Evolutionary conservation across 805 yeast species (phyloP).

Genomic region (Wickerhamomyces sydowiorum): DNA sequence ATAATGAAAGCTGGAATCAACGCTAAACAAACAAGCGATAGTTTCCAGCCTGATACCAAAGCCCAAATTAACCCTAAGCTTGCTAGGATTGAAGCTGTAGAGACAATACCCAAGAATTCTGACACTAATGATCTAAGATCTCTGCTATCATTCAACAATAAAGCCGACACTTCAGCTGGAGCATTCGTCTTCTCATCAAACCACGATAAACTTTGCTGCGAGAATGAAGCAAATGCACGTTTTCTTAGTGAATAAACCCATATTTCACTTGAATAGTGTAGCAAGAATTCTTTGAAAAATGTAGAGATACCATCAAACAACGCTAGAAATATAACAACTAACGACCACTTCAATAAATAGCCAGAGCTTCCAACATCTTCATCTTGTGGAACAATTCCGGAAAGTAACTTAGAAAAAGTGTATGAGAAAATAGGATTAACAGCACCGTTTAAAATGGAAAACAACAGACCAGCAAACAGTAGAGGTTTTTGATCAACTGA

Average conservation of each 20-base stretch:
- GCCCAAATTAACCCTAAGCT: slow-evolving; percentile 74
- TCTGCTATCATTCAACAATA: slow-evolving; percentile 76
- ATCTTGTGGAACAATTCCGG: slow-evolving; percentile 49
- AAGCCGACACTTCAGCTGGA: slow-evolving; percentile 53
- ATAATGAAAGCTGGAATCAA: slow-evolving; percentile 59
- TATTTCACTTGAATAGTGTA: slow-evolving; percentile 57
- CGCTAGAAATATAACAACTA: slow-evolving; percentile 58
- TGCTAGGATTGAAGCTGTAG: slow-evolving; percentile 50
- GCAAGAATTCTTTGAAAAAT: slow-evolving; percentile 42
- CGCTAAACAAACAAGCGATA: slow-evolving; percentile 76
- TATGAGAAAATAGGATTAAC: slow-evolving; percentile 75
- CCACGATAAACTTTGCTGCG: slow-evolving; percentile 50
- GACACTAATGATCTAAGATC: slow-evolving; percentile 65
- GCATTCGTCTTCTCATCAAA: slow-evolving; percentile 32
- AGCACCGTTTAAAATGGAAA: slow-evolving; percentile 53
- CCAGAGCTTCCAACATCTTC: slow-evolving; percentile 25
- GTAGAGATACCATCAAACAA: slow-evolving; percentile 52
- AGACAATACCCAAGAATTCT: slow-evolving; percentile 49
- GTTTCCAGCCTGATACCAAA: slow-evolving; percentile 73
- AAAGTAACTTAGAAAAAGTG: slow-evolving; percentile 63
- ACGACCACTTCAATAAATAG: slow-evolving; percentile 57
- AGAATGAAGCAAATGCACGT: slow-evolving; percentile 40
- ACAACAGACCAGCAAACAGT: slow-evolving; percentile 43
- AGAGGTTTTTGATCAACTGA: slow-evolving; percentile 21
- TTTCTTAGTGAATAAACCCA: slow-evolving; percentile 58